Conservation (phyloP, 352 stramenopile genomes). For the Phytophthora cajani region DNA sequence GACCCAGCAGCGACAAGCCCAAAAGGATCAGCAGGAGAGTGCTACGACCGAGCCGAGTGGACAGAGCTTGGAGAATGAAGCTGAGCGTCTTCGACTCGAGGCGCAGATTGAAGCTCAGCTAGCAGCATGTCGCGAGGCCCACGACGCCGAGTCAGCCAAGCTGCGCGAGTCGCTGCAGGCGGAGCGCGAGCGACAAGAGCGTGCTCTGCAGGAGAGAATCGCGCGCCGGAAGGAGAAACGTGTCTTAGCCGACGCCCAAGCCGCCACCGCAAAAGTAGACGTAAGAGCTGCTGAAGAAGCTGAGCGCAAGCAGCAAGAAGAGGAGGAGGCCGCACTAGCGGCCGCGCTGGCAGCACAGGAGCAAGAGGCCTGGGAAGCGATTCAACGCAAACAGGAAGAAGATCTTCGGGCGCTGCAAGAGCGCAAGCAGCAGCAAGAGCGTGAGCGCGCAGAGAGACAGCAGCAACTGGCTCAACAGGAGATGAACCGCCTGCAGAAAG, state of each 20-base stretch:
- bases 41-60: not conserved
- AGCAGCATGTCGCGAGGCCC: conserved; percentile 32
- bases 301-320: conserved; percentile 42
- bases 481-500: conserved; percentile 55
- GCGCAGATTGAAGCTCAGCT: conserved; percentile 38
- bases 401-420: conserved; percentile 43
- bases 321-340: conserved; percentile 35
- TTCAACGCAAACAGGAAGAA: conserved; percentile 48
- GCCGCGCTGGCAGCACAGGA: conserved; percentile 41
- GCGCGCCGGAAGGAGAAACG: conserved; percentile 57
- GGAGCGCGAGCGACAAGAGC: conserved; percentile 61
- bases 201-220: conserved; percentile 59
- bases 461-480: conserved; percentile 61
- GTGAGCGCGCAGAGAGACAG: conserved; percentile 30
- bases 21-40: not conserved
- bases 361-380: conserved; percentile 38
- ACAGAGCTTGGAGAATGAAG: conserved; percentile 27
- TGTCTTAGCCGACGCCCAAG: conserved; percentile 11
- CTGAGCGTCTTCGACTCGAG: conserved; percentile 30
- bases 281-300: conserved; percentile 32
- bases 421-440: conserved; percentile 49
- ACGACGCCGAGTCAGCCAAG: conserved; percentile 38
- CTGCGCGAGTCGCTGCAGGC: conserved; percentile 35
- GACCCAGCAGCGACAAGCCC: conserved; percentile 12
- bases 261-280: conserved; percentile 10